Evolutionary conservation across 2,329 filamentous ascomycete species (phyloP).

Genomic region (Colletotrichum siamense): DNA sequence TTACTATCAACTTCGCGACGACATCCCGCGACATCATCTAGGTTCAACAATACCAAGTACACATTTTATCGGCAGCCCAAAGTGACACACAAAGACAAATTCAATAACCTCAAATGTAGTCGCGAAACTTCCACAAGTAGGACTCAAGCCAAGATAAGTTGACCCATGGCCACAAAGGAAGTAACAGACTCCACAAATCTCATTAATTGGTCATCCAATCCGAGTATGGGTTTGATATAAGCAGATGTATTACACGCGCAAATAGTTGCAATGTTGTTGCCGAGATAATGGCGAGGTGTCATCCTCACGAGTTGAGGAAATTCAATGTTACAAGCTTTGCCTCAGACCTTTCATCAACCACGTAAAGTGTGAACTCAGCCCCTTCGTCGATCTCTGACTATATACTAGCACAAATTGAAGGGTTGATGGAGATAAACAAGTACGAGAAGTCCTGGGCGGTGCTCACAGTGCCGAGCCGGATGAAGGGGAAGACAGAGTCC

Average conservation of each 20-base stretch:
- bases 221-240: too few species aligned
- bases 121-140: not conserved
- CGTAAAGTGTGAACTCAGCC: not conserved
- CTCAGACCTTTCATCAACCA: not conserved
- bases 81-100: not conserved
- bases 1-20: not conserved
- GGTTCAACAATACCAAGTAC: not conserved
- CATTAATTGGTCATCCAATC: not conserved
- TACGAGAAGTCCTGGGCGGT: not conserved
- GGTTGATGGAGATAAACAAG: not conserved
- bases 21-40: not conserved
- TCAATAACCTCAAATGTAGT: not conserved
- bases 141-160: not conserved
- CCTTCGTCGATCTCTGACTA: rapidly evolving
- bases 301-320: not conserved
- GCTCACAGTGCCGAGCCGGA: not conserved
- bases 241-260: not conserved
- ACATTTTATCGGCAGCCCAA: not conserved
- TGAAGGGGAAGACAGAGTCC: not conserved
- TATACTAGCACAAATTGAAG: not conserved
- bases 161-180: not conserved
- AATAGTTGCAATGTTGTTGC: not conserved
- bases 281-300: not conserved
- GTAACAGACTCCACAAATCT: not conserved
- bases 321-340: not conserved